A percentile compares a stretch with the other conserved stretches of the same genome.
Evolutionary conservation across 2,329 filamentous ascomycete species (phyloP).

Genomic region (Tothia fuscella): DNA sequence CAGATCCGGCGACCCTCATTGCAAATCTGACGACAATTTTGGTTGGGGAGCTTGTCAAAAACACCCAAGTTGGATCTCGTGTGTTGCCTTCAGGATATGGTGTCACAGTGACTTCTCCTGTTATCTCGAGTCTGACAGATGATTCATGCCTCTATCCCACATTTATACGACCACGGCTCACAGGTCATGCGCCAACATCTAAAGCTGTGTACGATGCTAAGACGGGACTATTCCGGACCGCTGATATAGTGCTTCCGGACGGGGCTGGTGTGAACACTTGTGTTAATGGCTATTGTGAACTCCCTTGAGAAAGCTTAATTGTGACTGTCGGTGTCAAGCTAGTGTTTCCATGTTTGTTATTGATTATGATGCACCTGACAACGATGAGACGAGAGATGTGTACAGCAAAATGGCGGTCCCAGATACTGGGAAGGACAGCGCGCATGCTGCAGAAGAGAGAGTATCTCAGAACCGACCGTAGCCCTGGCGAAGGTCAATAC

Average conservation of each 20-base stretch:
- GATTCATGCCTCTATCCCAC: slow-evolving; percentile 29
- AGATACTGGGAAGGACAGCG: too few species aligned
- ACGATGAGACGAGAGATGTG: slow-evolving; percentile 17
- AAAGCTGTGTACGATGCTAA: slow-evolving; percentile 33
- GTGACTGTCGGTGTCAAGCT: slow-evolving; percentile 31
- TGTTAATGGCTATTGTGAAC: slow-evolving; percentile 39
- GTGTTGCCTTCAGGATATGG: slow-evolving; percentile 39
- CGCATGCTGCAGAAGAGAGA: too few species aligned
- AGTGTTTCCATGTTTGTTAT: slow-evolving; percentile 37
- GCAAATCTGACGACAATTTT: slow-evolving; percentile 33
- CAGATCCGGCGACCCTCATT: slow-evolving; percentile 32
- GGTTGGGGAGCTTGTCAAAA: slow-evolving; percentile 33
- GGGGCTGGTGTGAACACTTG: slow-evolving; percentile 35
- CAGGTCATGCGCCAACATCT: slow-evolving; percentile 37
- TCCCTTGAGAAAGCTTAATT: slow-evolving; percentile 40
- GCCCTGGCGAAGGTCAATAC: too few species aligned
- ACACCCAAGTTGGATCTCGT: slow-evolving; percentile 20
- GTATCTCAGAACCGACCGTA: too few species aligned
- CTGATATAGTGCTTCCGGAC: slow-evolving; percentile 34
- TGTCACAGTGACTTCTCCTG: slow-evolving; percentile 38
- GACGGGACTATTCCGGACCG: slow-evolving; percentile 33
- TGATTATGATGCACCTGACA: slow-evolving; percentile 37
- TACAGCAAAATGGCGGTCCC: slow-evolving; percentile 11
- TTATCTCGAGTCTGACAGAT: slow-evolving; percentile 29
- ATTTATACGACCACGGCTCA: slow-evolving; percentile 37